Evolutionary conservation across 805 yeast genomes (phyloP), one percentile per base, ranked within the genome.

Genomic region (Saturnispora serradocipensis): DNA sequence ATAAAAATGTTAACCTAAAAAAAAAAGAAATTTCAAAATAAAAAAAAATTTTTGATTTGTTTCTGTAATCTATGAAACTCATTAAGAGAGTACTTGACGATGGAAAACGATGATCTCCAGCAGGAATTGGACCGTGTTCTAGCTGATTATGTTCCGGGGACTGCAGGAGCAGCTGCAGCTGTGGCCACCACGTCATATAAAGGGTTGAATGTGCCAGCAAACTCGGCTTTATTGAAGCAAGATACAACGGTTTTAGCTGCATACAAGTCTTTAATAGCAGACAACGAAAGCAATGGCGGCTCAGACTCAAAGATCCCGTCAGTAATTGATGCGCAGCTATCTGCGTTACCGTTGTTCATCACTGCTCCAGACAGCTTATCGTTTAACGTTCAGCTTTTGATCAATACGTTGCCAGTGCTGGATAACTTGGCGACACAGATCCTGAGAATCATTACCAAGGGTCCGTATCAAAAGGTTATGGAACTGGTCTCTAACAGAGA

Each of bases 391-490:
- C 88, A 84, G 61, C 69, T 85, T 40, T 69, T 82, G 28, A 70
- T 85, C 50, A 82, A 83, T 58, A 76, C 89, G 0, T 67, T 89
- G 42, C 90, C 95, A 0, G 77, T 87, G 1, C 68, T 90, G 54
- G 96, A 89, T 61, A 87, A 87, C 58, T 72, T 90, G 49, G 80
- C 96, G 0, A 78, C 89, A 1, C 97, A 90, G 63, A 71, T 90
- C 18, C 70, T 90, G 50, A 73, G 93, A 55, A 72, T 84, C 2
- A 78, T 89, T 38, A 84, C 87, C 8, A 73, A 78, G 25, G 85
- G 85, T 4, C 85, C 95, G 3, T 84, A 85, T 61, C 88, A 86
- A 60, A 86, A 84, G 47, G 78, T 87, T 8, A 72, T 87, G 58
- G 82, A 81, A 44, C 70, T 86, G 36, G 87, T 87, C 2, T 77